phyloP scores from a whole-genome alignment of 306 rosid species.

The Canavalia gladiata region DNA sequence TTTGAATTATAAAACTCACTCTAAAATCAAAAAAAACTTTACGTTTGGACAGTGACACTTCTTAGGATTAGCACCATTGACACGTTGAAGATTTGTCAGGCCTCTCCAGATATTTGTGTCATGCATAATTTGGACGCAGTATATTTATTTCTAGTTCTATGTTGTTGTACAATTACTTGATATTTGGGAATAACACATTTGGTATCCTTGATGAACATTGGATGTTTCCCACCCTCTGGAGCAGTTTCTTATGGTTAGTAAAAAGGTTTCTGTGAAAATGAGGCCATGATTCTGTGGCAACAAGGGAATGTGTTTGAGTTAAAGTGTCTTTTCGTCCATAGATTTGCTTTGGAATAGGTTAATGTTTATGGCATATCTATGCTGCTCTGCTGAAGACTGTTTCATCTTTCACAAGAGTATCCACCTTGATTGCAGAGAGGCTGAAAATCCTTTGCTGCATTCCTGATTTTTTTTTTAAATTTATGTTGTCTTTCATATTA shows the following conservation, averaged over 20 bases:
- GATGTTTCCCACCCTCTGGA: not conserved
- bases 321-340: not conserved
- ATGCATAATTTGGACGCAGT: too few relatives aligned
- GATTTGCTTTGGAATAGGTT: not conserved
- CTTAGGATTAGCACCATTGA: too few relatives aligned
- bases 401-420: not conserved
- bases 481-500: not conserved
- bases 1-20: not conserved
- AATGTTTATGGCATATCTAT: not conserved
- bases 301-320: not conserved
- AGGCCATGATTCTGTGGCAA: conserved; percentile 1
- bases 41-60: too few relatives aligned
- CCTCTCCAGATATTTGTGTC: too few relatives aligned
- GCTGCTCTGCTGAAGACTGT: not conserved
- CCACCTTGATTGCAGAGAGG: conserved; percentile 1
- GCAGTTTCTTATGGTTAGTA: not conserved
- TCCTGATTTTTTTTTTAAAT: not conserved
- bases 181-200: too few relatives aligned
- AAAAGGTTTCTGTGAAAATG: not conserved
- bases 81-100: too few relatives aligned
- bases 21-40: not conserved
- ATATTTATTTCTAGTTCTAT: too few relatives aligned
- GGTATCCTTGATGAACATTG: not conserved
- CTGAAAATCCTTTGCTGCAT: not conserved
- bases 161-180: too few relatives aligned